These are phyloP conservation scores for Kitagawia praeruptora DNA, from an alignment of 129 eudicot genomes.

Conservation along the genomic window DNA sequence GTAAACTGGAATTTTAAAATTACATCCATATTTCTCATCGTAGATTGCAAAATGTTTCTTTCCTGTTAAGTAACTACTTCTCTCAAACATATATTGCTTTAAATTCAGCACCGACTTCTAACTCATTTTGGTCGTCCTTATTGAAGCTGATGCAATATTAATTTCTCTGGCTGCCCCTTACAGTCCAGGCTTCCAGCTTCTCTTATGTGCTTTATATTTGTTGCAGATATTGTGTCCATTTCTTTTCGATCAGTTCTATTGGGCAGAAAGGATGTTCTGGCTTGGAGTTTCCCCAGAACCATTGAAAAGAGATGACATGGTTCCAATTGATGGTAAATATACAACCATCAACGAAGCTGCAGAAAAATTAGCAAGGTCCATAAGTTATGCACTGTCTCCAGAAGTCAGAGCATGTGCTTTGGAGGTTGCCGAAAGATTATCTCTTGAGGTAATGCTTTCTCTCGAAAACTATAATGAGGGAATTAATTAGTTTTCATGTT, in stretches of 20 bases:
- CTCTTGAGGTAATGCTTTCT: constrained; percentile 52
- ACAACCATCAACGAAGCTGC: constrained; percentile 47
- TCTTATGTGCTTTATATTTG: constrained; percentile 2
- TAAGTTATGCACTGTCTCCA: constrained; percentile 51
- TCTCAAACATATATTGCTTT: not conserved
- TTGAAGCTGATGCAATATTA: not conserved
- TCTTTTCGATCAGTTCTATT: constrained; percentile 84
- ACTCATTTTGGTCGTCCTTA: not conserved
- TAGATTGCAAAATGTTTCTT: not conserved
- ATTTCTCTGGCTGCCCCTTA: not conserved
- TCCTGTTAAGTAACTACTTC: not conserved
- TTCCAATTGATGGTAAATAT: constrained; percentile 55
- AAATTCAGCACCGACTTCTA: not conserved
- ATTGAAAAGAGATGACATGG: constrained; percentile 46
- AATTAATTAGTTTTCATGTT: not conserved
- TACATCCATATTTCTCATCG: not conserved
- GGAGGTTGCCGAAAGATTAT: constrained; percentile 45
- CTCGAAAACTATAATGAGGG: not conserved
- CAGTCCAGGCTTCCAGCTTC: not conserved
- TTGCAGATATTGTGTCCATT: constrained; percentile 76
- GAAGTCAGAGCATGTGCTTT: constrained; percentile 50
- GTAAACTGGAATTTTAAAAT: not conserved
- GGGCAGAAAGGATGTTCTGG: constrained; percentile 99
- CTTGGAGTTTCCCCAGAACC: constrained; percentile 90
- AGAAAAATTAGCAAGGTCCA: constrained; percentile 37